phyloP scores from a whole-genome alignment of 2,329 filamentous ascomycete species.

The Colletotrichum endophyticum region DNA sequence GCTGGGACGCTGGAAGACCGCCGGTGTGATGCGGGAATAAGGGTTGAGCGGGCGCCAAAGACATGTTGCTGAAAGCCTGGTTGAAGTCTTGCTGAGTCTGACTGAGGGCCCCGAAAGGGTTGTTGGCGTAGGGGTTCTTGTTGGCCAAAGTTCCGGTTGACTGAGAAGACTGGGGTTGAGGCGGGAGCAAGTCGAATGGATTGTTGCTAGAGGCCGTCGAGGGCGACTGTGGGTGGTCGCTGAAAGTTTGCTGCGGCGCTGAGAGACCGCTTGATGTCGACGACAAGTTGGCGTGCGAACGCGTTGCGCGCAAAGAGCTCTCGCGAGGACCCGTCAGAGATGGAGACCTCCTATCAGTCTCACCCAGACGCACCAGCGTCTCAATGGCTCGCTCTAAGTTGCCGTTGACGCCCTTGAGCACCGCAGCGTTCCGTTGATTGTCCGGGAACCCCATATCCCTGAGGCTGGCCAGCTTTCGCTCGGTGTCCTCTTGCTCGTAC shows the following conservation, averaged over 20 bases:
- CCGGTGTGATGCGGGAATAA: constrained; percentile 81
- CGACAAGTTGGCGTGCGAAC: constrained; percentile 59
- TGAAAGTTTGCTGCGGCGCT: constrained; percentile 28
- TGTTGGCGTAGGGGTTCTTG: constrained; percentile 66
- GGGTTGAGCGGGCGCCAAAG: constrained; percentile 64
- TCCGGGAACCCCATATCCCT: constrained; percentile 93
- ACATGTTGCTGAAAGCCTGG: constrained; percentile 77
- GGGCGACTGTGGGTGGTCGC: constrained; percentile 34
- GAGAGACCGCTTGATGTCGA: constrained; percentile 40
- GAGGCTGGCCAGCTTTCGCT: constrained; percentile 77
- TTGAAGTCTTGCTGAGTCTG: constrained; percentile 56
- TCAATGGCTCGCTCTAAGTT: constrained; percentile 89
- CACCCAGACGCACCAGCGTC: constrained; percentile 81
- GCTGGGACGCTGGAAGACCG: constrained; percentile 52
- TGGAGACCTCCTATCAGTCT: constrained; percentile 58
- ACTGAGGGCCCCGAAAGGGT: constrained; percentile 69
- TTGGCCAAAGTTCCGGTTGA: constrained; percentile 67
- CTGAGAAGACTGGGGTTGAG: constrained; percentile 66
- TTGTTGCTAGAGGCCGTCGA: constrained; percentile 67
- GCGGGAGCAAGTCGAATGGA: constrained; percentile 67
- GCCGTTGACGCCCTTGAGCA: constrained; percentile 83
- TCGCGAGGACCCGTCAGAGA: constrained; percentile 50
- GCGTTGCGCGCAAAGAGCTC: constrained; percentile 50
- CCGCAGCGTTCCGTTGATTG: constrained; percentile 77
- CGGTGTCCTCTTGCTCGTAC: constrained; percentile 63